Evolutionary conservation across 768 basidiomycete genomes (phyloP).

Genomic region (Pilatotrama ljubarskyi): DNA sequence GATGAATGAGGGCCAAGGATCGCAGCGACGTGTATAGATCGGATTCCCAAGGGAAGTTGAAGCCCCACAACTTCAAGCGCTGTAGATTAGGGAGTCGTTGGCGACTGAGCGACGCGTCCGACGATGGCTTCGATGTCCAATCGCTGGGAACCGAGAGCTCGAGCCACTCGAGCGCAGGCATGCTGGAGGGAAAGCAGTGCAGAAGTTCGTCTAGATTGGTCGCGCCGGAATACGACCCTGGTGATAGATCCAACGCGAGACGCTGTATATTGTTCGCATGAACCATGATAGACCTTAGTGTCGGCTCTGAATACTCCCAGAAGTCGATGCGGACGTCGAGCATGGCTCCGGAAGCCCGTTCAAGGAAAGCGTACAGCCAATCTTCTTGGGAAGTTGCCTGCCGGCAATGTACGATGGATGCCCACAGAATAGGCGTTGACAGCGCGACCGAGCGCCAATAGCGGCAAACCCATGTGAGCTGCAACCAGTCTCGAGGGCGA

Average conservation of each 20-base stretch:
- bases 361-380: neutral
- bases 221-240: neutral
- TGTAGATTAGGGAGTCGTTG: neutral
- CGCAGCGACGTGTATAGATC: neutral
- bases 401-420: neutral
- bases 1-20: neutral
- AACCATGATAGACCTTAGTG: neutral
- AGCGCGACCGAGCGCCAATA: slow-evolving; percentile 13
- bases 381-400: neutral
- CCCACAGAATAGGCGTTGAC: slow-evolving; percentile 11
- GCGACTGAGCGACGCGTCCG: neutral
- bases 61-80: neutral
- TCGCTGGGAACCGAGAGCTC: neutral
- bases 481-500: neutral
- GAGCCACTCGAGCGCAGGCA: neutral
- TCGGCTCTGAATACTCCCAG: neutral
- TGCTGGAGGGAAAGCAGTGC: neutral
- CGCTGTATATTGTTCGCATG: neutral
- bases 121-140: neutral
- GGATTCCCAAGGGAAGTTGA: neutral
- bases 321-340: neutral
- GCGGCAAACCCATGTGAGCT: slow-evolving; percentile 11
- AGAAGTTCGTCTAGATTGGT: neutral
- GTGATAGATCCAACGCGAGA: neutral
- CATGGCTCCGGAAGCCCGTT: neutral